Evolutionary conservation across 345 rosid species (phyloP).

Genomic region (Ceriops tagal): DNA sequence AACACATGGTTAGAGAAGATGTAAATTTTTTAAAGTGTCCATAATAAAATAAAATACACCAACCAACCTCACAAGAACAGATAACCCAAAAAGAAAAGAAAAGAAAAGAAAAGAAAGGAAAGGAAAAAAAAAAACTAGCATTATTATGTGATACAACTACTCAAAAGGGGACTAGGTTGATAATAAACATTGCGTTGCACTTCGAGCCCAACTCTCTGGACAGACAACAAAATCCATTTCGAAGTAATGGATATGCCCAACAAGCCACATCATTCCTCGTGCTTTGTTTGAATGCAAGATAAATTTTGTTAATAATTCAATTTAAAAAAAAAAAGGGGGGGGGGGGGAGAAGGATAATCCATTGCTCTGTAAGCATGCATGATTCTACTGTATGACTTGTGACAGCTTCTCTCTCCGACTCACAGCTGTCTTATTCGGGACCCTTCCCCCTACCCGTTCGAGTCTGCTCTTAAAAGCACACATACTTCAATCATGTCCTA

Average conservation of each 20-base stretch:
- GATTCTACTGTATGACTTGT: constrained; percentile 35
- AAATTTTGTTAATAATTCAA: background rate
- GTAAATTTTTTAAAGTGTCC: too few species aligned
- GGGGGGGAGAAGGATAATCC: too few species aligned
- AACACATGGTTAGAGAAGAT: constrained; percentile 20
- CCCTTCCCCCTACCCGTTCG: constrained; percentile 25
- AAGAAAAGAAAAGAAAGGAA: too few species aligned
- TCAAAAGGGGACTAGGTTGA: constrained; percentile 9
- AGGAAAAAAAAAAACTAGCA: too few species aligned
- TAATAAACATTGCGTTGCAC: background rate
- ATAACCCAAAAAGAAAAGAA: too few species aligned
- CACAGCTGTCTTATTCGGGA: constrained; percentile 19
- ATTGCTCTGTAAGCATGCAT: constrained; percentile 35
- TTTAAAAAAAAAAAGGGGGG: too few species aligned
- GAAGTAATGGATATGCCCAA: constrained; percentile 11
- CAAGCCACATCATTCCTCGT: constrained; percentile 53
- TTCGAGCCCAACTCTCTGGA: constrained; percentile 36
- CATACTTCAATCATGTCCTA: constrained; percentile 22
- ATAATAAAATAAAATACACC: too few species aligned
- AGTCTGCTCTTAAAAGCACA: constrained; percentile 16
- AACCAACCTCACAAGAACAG: too few species aligned
- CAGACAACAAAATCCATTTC: constrained; percentile 25
- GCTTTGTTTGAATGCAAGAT: constrained; percentile 10
- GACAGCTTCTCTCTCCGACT: constrained; percentile 10
- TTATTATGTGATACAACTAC: too few species aligned